Percentiles rank a stretch among this genome's conserved stretches.
These are phyloP conservation scores for Phytophthora rubi DNA, from an alignment of 352 stramenopile species.

Conservation along the genomic window DNA sequence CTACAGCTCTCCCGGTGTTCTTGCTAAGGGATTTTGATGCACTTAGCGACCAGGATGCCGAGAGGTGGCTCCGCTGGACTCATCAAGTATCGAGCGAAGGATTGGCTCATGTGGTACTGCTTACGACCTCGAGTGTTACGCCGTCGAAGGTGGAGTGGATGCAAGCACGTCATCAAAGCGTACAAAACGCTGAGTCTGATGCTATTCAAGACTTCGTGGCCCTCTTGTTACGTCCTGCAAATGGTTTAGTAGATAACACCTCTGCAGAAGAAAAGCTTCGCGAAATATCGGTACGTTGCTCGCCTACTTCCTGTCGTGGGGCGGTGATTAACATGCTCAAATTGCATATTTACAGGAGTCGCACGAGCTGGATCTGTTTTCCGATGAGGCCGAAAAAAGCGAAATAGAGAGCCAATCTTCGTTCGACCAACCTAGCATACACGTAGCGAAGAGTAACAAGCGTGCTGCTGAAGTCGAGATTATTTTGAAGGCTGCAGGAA, in stretches of 20 bases:
- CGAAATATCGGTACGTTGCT: constrained; percentile 36
- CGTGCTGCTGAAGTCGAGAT: constrained; percentile 30
- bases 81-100: constrained; percentile 50
- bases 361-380: constrained; percentile 26
- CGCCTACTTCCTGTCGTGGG: not conserved
- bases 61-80: constrained; percentile 58
- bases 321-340: not conserved
- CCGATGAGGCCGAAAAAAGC: not conserved
- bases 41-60: constrained; percentile 39
- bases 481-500: constrained; percentile 53
- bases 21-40: constrained; percentile 64
- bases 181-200: constrained; percentile 2
- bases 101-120: constrained; percentile 66
- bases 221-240: constrained; percentile 68
- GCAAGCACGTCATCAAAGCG: constrained; percentile 40
- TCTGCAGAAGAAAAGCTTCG: constrained; percentile 62
- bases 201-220: constrained; percentile 54
- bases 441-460: constrained; percentile 4
- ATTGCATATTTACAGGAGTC: constrained; percentile 22
- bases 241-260: constrained; percentile 46
- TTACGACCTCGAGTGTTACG: constrained; percentile 52
- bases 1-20: constrained; percentile 46
- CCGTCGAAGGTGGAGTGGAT: constrained; percentile 48
- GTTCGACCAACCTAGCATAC: not conserved
- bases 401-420: not conserved